These are phyloP conservation scores for Cyberlindnera xylosilytica DNA, from an alignment of 805 yeast genomes.

Conservation along the genomic window DNA sequence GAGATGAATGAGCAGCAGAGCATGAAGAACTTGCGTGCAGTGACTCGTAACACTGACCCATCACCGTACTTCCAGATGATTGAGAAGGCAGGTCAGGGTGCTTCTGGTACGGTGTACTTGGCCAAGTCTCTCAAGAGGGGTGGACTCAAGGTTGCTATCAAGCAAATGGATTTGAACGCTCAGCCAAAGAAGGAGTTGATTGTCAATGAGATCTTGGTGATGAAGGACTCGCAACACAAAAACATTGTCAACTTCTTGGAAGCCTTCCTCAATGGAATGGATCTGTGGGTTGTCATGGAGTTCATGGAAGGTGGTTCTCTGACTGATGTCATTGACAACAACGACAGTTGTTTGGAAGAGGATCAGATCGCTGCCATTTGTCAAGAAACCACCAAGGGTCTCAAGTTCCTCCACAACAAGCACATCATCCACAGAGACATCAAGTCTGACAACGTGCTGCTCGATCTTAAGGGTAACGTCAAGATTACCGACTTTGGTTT, in stretches of 20 bases:
- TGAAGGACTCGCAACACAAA: slow-evolving; percentile 93
- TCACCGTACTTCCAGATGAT: slow-evolving; percentile 70
- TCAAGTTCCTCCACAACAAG: slow-evolving; percentile 86
- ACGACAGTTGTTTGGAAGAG: slow-evolving; percentile 67
- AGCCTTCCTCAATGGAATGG: slow-evolving; percentile 68
- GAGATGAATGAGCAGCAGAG: slow-evolving; percentile 84
- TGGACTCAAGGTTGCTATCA: slow-evolving; percentile 82
- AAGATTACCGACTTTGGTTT: slow-evolving; percentile 97
- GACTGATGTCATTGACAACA: slow-evolving; percentile 93
- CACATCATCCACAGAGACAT: slow-evolving; percentile 96
- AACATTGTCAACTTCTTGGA: slow-evolving; percentile 94
- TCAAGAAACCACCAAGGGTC: slow-evolving; percentile 84
- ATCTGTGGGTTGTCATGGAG: slow-evolving; percentile 99
- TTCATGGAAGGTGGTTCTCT: slow-evolving; percentile 98
- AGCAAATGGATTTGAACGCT: slow-evolving; percentile 87
- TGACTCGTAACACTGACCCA: slow-evolving; percentile 86
- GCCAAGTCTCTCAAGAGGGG: slow-evolving; percentile 62
- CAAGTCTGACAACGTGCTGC: slow-evolving; percentile 89
- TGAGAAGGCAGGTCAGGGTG: slow-evolving; percentile 95
- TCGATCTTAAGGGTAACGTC: slow-evolving; percentile 79
- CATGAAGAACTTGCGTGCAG: slow-evolving; percentile 74
- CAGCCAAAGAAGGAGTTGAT: slow-evolving; percentile 95
- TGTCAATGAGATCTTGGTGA: slow-evolving; percentile 91
- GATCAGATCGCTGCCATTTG: slow-evolving; percentile 91
- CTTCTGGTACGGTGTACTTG: slow-evolving; percentile 90